phyloP scores from a whole-genome alignment of 495 filamentous ascomycete species.

The Aspergillus sclerotiicarbonarius region DNA sequence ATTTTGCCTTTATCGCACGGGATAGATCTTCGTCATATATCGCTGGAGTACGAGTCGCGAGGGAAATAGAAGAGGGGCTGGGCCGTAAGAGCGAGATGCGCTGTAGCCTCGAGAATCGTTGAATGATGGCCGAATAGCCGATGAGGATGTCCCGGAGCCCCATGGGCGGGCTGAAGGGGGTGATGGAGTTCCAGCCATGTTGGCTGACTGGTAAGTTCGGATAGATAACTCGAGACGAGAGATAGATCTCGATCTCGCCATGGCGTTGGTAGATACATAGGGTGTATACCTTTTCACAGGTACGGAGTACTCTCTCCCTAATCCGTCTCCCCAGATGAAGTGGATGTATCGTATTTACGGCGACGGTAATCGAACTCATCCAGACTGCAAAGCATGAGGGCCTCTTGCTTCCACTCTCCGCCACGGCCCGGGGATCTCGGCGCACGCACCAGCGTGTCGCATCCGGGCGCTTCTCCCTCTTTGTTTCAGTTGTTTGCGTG shows the following conservation, averaged over 20 bases:
- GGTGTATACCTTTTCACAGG: too few species aligned
- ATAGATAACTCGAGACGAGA: too few species aligned
- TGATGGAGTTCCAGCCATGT: too few species aligned
- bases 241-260: neutral
- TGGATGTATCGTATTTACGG: neutral
- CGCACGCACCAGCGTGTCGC: constrained; percentile 17
- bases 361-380: neutral
- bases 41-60: neutral
- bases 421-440: constrained; percentile 7
- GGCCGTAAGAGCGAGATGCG: neutral
- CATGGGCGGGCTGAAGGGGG: too few species aligned
- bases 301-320: neutral
- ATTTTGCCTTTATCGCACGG: constrained; percentile 7
- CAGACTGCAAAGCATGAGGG: neutral
- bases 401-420: neutral
- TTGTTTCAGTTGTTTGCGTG: constrained; percentile 4
- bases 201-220: too few species aligned
- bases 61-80: neutral
- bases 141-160: too few species aligned
- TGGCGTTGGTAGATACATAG: neutral
- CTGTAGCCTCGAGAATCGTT: neutral
- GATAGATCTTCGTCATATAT: constrained; percentile 3
- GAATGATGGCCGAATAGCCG: too few species aligned
- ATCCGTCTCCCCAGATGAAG: neutral
- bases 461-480: constrained; percentile 15